A percentile compares a stretch with the other conserved stretches of the same genome.
These are phyloP conservation scores for Entoloma clypeatum DNA, from an alignment of 1,284 basidiomycete species.

Conservation along the genomic window DNA sequence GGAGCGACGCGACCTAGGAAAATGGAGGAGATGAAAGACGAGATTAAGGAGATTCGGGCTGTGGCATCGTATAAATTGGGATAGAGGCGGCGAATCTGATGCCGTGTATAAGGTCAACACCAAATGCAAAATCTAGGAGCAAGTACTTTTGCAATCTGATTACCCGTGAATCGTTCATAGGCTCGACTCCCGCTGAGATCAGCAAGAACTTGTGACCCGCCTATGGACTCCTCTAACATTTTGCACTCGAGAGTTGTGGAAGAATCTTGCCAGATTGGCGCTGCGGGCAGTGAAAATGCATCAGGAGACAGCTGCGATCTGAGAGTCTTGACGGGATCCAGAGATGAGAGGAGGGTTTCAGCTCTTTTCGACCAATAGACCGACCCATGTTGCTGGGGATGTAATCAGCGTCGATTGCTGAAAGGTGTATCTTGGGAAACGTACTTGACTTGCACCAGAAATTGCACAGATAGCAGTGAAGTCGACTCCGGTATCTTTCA, in stretches of 20 bases:
- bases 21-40: conserved; percentile 80
- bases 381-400: conserved; percentile 80
- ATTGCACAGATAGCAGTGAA: conserved; percentile 58
- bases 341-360: conserved; percentile 45
- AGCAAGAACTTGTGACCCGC: conserved; percentile 69
- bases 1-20: conserved; percentile 67
- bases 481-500: conserved; percentile 59
- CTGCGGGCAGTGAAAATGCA: conserved; percentile 69
- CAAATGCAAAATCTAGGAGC: background rate
- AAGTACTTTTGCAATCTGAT: conserved; percentile 75
- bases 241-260: conserved; percentile 77
- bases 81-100: conserved; percentile 54
- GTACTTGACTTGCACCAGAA: conserved; percentile 74
- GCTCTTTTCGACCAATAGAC: conserved; percentile 79
- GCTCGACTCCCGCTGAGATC: conserved; percentile 80
- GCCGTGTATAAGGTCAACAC: conserved; percentile 6
- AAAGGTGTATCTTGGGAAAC: conserved; percentile 9
- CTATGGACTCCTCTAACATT: conserved; percentile 61
- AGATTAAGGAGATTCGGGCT: conserved; percentile 74
- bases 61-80: conserved; percentile 66
- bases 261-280: conserved; percentile 93
- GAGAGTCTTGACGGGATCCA: conserved; percentile 53
- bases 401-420: background rate
- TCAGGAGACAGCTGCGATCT: conserved; percentile 50
- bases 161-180: conserved; percentile 86